Evolutionary conservation across 1,284 basidiomycete species (phyloP).

Genomic region (Puccinia novopanici): DNA sequence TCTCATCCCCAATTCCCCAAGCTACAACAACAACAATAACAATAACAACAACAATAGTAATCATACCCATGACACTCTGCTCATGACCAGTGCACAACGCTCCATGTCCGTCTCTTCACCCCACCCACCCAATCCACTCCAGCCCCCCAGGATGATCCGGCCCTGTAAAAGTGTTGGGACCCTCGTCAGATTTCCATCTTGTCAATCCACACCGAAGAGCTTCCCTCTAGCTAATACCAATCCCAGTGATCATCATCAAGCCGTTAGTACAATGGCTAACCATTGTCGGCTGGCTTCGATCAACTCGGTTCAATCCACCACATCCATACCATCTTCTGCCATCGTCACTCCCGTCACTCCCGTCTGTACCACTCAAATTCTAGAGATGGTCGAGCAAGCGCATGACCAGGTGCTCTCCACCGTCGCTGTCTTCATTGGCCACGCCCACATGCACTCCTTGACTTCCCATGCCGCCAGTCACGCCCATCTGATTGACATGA

Average conservation of each 20-base stretch:
- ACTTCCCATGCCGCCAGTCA: slow-evolving; percentile 85
- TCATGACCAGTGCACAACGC: not conserved
- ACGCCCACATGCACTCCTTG: slow-evolving; percentile 87
- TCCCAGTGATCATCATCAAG: too few relatives aligned
- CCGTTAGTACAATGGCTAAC: slow-evolving; percentile 54
- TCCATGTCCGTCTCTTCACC: slow-evolving; percentile 23
- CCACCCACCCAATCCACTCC: not conserved
- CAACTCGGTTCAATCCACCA: slow-evolving; percentile 61
- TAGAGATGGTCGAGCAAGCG: slow-evolving; percentile 69
- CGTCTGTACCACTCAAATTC: slow-evolving; percentile 65
- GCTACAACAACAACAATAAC: too few relatives aligned
- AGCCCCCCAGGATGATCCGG: slow-evolving; percentile 8
- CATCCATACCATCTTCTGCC: slow-evolving; percentile 68
- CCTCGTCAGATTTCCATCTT: not conserved
- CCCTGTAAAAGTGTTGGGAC: slow-evolving; percentile 27
- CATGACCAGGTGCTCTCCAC: slow-evolving; percentile 88
- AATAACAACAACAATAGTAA: too few relatives aligned
- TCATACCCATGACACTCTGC: not conserved
- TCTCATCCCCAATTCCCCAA: not conserved
- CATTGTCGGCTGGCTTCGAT: slow-evolving; percentile 69
- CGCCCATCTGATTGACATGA: slow-evolving; percentile 88
- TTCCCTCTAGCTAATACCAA: slow-evolving; percentile 60
- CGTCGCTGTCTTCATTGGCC: slow-evolving; percentile 94
- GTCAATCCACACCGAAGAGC: not conserved
- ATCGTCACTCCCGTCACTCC: slow-evolving; percentile 61